Percentiles rank a stretch among this genome's conserved stretches.
Evolutionary conservation across 768 basidiomycete genomes (phyloP).

Genomic region (Pisolithus sp.): DNA sequence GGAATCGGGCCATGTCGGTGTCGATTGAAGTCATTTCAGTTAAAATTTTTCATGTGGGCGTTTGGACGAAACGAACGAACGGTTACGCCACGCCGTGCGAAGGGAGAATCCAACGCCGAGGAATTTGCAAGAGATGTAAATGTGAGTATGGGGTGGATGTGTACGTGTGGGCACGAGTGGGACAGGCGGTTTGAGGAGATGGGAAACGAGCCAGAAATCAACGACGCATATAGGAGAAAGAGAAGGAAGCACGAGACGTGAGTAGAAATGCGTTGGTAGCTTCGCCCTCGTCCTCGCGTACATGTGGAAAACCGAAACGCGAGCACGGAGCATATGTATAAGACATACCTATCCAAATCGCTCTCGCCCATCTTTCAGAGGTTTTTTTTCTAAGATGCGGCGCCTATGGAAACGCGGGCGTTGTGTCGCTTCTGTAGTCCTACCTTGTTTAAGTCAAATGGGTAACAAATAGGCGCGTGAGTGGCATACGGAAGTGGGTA

Average conservation of each 20-base stretch:
- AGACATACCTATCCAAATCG: background rate
- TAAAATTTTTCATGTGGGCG: background rate
- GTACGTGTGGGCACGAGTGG: too few species aligned
- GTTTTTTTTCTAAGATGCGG: background rate
- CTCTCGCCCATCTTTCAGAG: background rate
- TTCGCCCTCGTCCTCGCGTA: too few species aligned
- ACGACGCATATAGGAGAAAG: too few species aligned
- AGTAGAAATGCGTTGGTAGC: background rate
- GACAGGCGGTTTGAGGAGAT: too few species aligned
- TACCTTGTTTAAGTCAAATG: too few species aligned
- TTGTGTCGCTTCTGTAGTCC: too few species aligned
- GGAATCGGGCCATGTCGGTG: background rate
- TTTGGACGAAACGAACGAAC: background rate
- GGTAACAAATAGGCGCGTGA: too few species aligned
- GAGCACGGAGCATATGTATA: background rate
- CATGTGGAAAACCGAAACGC: background rate
- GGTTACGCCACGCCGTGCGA: constrained; percentile 1
- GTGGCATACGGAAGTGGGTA: too few species aligned
- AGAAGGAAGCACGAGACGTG: too few species aligned
- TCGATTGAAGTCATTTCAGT: background rate
- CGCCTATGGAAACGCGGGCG: too few species aligned
- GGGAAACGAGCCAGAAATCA: too few species aligned
- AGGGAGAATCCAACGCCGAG: background rate
- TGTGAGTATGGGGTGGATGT: background rate
- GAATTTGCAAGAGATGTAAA: background rate